phyloP scores from a whole-genome alignment of 1,284 basidiomycete genomes.

The Fomitopsis betulina region DNA sequence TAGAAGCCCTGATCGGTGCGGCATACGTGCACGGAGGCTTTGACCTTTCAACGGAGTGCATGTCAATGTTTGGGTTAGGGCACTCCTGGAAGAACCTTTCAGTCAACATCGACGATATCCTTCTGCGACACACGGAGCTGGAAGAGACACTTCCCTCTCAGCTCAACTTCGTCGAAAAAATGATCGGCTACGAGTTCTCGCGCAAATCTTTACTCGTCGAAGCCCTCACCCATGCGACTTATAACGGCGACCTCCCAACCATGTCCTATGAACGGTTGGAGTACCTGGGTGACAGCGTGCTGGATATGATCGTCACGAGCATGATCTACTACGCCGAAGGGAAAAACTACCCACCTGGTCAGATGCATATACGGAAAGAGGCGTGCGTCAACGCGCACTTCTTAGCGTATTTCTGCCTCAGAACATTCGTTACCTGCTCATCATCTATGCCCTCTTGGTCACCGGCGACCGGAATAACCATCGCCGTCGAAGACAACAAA shows the following conservation, averaged over 20 bases:
- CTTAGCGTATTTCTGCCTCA: slow-evolving; percentile 61
- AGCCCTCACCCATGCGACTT: slow-evolving; percentile 75
- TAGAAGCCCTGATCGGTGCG: slow-evolving; percentile 77
- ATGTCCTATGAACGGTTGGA: slow-evolving; percentile 81
- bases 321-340: slow-evolving; percentile 58
- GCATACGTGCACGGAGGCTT: slow-evolving; percentile 69
- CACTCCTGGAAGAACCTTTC: slow-evolving; percentile 48
- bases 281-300: slow-evolving; percentile 74
- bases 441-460: slow-evolving; percentile 45
- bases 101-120: slow-evolving; percentile 39
- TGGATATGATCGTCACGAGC: slow-evolving; percentile 63
- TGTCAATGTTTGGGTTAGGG: slow-evolving; percentile 53
- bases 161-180: slow-evolving; percentile 53
- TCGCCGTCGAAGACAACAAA: slow-evolving; percentile 36
- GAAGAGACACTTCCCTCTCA: slow-evolving; percentile 41
- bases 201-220: slow-evolving; percentile 66
- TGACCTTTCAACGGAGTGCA: slow-evolving; percentile 53
- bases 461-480: slow-evolving; percentile 28
- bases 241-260: slow-evolving; percentile 51
- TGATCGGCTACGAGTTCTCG: slow-evolving; percentile 68
- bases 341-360: slow-evolving; percentile 60
- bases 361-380: slow-evolving; percentile 62
- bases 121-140: slow-evolving; percentile 39
- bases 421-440: slow-evolving; percentile 35
- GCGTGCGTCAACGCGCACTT: slow-evolving; percentile 69